These are phyloP conservation scores for Cymbopogon citratus DNA, from an alignment of 176 grass and related monocot genomes.

Conservation along the genomic window DNA sequence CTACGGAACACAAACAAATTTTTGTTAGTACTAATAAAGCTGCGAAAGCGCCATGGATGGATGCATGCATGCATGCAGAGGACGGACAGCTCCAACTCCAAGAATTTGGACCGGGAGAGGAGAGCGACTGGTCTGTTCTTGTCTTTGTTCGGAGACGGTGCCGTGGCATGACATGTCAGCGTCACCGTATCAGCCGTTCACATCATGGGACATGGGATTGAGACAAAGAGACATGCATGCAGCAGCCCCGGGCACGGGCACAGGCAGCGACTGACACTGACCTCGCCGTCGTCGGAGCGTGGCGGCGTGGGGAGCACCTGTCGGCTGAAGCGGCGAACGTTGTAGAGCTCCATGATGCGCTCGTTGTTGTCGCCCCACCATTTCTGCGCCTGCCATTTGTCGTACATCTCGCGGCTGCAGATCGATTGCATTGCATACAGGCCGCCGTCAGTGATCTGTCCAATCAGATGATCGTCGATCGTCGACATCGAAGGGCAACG, in stretches of 20 bases:
- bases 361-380: slow-evolving; percentile 80
- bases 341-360: slow-evolving; percentile 72
- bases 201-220: neutral
- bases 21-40: neutral
- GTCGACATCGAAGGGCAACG: neutral
- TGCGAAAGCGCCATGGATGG: neutral
- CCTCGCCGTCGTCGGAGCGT: slow-evolving; percentile 46
- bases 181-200: neutral
- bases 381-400: slow-evolving; percentile 73
- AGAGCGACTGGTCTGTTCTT: too few species aligned
- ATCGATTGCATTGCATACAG: neutral
- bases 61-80: too few species aligned
- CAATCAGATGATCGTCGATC: too few species aligned
- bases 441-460: neutral
- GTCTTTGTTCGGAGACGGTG: too few species aligned
- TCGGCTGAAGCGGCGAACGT: slow-evolving; percentile 55
- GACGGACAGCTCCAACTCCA: too few species aligned
- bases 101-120: too few species aligned
- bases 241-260: too few species aligned
- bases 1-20: neutral
- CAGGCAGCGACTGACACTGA: slow-evolving; percentile 12
- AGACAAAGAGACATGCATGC: neutral
- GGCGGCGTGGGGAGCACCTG: slow-evolving; percentile 50
- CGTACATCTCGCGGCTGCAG: slow-evolving; percentile 59
- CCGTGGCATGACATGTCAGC: neutral